Evolutionary conservation across 2,329 filamentous ascomycete species (phyloP), one percentile per base, ranked within the genome.

Genomic region (Pyrenochaeta sp.): DNA sequence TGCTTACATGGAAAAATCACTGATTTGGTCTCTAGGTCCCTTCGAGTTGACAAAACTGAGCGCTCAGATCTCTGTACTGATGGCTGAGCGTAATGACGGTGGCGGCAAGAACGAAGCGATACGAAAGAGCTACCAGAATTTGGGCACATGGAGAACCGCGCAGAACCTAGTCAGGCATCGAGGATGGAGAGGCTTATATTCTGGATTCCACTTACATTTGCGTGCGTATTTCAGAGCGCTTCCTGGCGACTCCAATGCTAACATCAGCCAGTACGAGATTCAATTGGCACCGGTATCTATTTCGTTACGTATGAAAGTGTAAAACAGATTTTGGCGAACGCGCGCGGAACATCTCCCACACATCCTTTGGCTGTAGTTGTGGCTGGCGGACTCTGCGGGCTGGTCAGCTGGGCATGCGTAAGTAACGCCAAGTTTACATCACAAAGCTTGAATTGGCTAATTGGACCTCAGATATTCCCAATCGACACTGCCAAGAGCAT

Each of bases 31-130:
- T 21, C 7, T 51, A 89, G 87, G 87, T 69, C 91, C 91, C 1
- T 96, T 96, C 71, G 91, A 96, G 75, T 83, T 96, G 74, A 93
- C 90, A n/a, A 96, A 96, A 75, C 82, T 95, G 54, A 93, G 90
- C 73, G 90, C 91, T 14, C 91, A 96, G 74, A 89, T 95, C 17
- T 92, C 91, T 1, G 89, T 92, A 10, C 79, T 94, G 54, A 85
- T 93, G 79, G 88, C 89, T 15, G 81, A 83, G 60, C 85, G 81
- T 64, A 86, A 83, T 60, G 82, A 82, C 45, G 70, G 72, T 60
- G 61, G 64, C 21, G 63, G 68, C 61, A 66, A 69, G 37, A 73
- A 75, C 42, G 74, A 76, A 35, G 67, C 68, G 9, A 64, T 77
- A 33, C 69, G 74, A 44, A 72, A 74, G 49, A 91, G 87, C 74